These are phyloP conservation scores for Prunus armeniaca DNA, from an alignment of 306 rosid species.

Conservation along the genomic window DNA sequence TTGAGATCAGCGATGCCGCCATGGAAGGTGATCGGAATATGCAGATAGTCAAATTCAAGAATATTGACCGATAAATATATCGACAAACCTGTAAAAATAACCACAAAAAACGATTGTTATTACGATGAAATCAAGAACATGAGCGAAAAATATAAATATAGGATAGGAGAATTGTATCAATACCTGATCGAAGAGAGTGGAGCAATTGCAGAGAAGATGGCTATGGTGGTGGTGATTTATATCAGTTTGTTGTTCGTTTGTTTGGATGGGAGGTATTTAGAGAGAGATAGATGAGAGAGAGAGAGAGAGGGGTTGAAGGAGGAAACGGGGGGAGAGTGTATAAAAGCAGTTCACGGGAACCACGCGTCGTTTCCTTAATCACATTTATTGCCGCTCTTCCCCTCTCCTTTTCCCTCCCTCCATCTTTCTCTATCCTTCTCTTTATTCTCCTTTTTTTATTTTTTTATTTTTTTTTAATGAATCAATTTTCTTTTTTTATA, in stretches of 20 bases:
- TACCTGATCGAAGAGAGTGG: background rate
- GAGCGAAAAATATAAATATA: background rate
- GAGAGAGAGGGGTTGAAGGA: background rate
- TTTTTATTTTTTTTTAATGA: background rate
- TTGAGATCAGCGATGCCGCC: conserved; percentile 38
- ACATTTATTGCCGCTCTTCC: conserved; percentile 31
- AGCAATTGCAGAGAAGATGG: background rate
- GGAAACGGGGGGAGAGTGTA: background rate
- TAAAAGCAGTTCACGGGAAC: conserved; percentile 55
- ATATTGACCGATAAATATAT: background rate
- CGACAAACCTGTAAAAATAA: conserved; percentile 3
- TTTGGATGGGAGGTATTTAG: background rate
- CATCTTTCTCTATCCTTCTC: background rate
- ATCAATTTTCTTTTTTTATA: background rate
- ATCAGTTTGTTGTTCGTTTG: background rate
- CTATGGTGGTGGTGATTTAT: background rate
- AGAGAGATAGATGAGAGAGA: background rate
- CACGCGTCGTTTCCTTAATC: conserved; percentile 48
- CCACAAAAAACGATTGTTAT: background rate
- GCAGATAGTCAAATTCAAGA: background rate
- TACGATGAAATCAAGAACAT: background rate
- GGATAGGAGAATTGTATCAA: background rate
- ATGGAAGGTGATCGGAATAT: background rate
- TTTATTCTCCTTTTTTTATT: background rate
- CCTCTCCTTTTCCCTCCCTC: background rate